Conservation (phyloP, 1,284 basidiomycete genomes). For the Ustilago vetiveriae region DNA sequence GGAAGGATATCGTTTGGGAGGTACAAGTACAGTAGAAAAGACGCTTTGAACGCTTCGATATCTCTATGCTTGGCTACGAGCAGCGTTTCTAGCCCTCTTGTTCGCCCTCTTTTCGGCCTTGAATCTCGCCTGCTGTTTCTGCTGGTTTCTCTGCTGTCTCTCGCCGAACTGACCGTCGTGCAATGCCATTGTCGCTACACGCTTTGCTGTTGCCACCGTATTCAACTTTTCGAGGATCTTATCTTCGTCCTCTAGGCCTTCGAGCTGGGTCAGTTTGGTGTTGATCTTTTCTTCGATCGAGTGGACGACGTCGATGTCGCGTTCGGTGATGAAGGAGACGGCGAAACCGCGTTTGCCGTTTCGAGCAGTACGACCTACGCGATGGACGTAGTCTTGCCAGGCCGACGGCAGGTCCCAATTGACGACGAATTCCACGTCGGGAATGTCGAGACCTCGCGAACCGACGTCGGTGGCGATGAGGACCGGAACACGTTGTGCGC, state of each 20-base stretch:
- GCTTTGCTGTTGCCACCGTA: conserved; percentile 86
- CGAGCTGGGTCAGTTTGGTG: conserved; percentile 66
- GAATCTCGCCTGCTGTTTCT: conserved; percentile 70
- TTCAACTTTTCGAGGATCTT: conserved; percentile 87
- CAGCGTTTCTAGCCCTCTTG: conserved; percentile 6
- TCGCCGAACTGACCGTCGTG: conserved; percentile 91
- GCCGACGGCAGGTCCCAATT: conserved; percentile 91
- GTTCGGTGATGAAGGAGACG: conserved; percentile 92
- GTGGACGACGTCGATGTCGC: conserved; percentile 85
- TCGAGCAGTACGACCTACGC: conserved; percentile 84
- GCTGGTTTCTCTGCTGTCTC: conserved; percentile 80
- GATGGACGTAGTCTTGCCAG: conserved; percentile 73
- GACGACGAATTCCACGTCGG: conserved; percentile 86
- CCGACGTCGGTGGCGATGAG: conserved; percentile 67
- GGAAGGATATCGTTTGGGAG: too few species aligned
- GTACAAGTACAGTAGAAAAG: conserved; percentile 18
- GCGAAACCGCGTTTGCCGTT: conserved; percentile 89
- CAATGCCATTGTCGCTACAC: conserved; percentile 86
- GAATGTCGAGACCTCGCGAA: conserved; percentile 66
- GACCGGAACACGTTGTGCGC: conserved; percentile 71
- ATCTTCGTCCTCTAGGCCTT: conserved; percentile 73
- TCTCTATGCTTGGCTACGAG: neutral
- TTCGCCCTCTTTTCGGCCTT: conserved; percentile 32
- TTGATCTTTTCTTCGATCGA: conserved; percentile 87
- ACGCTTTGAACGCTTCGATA: neutral